These are phyloP conservation scores for Malassezia caprae DNA, from an alignment of 1,284 basidiomycete genomes.

Conservation along the genomic window DNA sequence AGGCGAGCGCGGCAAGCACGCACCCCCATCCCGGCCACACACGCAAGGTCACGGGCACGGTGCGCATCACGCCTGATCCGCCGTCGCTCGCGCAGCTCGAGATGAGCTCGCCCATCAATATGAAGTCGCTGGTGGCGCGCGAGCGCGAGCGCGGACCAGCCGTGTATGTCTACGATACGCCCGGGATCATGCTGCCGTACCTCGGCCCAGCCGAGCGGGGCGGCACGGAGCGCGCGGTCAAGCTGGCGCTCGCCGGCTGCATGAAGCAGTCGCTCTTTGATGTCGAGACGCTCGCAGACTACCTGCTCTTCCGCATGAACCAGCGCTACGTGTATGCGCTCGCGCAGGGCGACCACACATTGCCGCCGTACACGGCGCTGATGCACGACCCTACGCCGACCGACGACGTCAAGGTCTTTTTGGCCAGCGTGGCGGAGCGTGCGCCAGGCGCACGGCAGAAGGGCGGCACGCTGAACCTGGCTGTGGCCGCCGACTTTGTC, in stretches of 20 bases:
- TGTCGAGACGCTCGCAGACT: conserved; percentile 69
- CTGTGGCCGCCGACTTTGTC: conserved; percentile 35
- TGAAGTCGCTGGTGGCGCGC: conserved; percentile 51
- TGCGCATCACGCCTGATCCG: conserved; percentile 36
- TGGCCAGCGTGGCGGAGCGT: conserved; percentile 26
- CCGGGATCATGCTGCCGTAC: conserved; percentile 93
- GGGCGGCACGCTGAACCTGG: conserved; percentile 28
- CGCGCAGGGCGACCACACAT: background rate
- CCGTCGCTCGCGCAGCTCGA: conserved; percentile 17
- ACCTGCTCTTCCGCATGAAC: conserved; percentile 79
- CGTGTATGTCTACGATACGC: conserved; percentile 89
- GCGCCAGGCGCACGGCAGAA: conserved; percentile 36
- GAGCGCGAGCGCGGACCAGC: conserved; percentile 68
- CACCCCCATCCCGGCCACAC: conserved; percentile 62
- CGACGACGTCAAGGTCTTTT: conserved; percentile 26
- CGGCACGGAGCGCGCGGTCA: conserved; percentile 81
- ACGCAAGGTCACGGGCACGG: conserved; percentile 42
- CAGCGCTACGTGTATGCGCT: conserved; percentile 52
- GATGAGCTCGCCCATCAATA: background rate
- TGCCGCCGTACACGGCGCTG: conserved; percentile 17
- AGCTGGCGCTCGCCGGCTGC: conserved; percentile 75
- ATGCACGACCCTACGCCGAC: conserved; percentile 20
- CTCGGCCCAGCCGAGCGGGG: conserved; percentile 65
- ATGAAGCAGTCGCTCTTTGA: conserved; percentile 90
- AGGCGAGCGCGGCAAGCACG: conserved; percentile 77